Percentiles rank a stretch among this genome's conserved stretches.
Conservation (phyloP, 2,329 filamentous ascomycete genomes). For the Elsinoe arachidis region DNA sequence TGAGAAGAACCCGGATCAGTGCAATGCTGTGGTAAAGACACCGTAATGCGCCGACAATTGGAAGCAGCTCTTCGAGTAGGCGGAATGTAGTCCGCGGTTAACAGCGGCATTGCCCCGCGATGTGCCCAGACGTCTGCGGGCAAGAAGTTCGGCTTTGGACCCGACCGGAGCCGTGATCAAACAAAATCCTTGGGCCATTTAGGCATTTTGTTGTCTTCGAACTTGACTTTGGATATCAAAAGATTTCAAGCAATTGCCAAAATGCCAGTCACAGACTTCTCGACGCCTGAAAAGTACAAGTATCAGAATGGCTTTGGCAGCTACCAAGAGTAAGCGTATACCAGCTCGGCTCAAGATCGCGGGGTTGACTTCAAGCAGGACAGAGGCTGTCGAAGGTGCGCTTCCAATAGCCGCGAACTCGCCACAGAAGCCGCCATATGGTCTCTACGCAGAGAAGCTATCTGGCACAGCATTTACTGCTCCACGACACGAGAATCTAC, state of each 20-base stretch:
- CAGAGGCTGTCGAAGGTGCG: constrained; percentile 66
- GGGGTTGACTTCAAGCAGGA: constrained; percentile 38
- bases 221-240: neutral
- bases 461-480: constrained; percentile 54
- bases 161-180: neutral
- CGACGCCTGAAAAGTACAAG: constrained; percentile 57
- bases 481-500: constrained; percentile 48
- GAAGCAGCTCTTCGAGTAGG: neutral
- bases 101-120: neutral
- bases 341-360: neutral
- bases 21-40: neutral
- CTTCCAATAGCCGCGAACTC: constrained; percentile 70
- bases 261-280: constrained; percentile 60
- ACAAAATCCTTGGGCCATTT: neutral
- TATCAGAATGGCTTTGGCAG: constrained; percentile 73
- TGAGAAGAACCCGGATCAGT: no score
- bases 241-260: neutral
- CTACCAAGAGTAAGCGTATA: constrained; percentile 60
- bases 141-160: neutral
- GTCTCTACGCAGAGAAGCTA: constrained; percentile 68
- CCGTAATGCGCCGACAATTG: neutral
- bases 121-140: neutral
- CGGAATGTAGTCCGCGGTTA: constrained; percentile 1
- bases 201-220: no score
- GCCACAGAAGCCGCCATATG: constrained; percentile 68